Percentiles rank a stretch among this genome's conserved stretches.
Conservation (phyloP, 495 filamentous ascomycete species). For the Trichoderma asperelloides region DNA sequence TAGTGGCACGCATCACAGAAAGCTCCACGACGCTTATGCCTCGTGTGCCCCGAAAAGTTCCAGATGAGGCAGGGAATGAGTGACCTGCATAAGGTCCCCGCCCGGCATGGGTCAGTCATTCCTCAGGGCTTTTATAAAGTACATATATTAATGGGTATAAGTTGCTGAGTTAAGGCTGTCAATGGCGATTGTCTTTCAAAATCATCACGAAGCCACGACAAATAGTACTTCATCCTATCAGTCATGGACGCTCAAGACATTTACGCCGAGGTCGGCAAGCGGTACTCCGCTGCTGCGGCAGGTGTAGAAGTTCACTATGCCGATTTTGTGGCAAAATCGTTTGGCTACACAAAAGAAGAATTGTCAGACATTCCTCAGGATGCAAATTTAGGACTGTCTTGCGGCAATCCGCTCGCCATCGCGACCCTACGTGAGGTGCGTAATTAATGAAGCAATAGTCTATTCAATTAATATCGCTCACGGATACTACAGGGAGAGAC, state of each 20-base stretch:
- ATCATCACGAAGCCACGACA: not conserved
- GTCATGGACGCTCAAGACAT: constrained; percentile 21
- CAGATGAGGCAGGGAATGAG: not conserved
- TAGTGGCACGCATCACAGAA: not conserved
- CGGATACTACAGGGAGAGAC: constrained; percentile 41
- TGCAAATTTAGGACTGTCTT: constrained; percentile 57
- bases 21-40: not conserved
- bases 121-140: not conserved
- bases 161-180: not conserved
- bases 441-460: not conserved
- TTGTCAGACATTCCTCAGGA: constrained; percentile 44
- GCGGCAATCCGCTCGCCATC: constrained; percentile 54
- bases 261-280: constrained; percentile 30
- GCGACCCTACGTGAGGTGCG: constrained; percentile 43
- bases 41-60: not conserved
- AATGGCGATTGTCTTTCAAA: not conserved
- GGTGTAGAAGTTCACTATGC: constrained; percentile 14
- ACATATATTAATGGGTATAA: not conserved
- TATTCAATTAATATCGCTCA: not conserved
- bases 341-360: constrained; percentile 51
- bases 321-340: constrained; percentile 41
- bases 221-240: not conserved
- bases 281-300: constrained; percentile 28
- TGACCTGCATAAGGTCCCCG: not conserved
- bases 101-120: not conserved